Percentiles rank a stretch among this genome's conserved stretches.
Evolutionary conservation across 2,329 filamentous ascomycete genomes (phyloP).

Genomic region (Monosporascus sp.): DNA sequence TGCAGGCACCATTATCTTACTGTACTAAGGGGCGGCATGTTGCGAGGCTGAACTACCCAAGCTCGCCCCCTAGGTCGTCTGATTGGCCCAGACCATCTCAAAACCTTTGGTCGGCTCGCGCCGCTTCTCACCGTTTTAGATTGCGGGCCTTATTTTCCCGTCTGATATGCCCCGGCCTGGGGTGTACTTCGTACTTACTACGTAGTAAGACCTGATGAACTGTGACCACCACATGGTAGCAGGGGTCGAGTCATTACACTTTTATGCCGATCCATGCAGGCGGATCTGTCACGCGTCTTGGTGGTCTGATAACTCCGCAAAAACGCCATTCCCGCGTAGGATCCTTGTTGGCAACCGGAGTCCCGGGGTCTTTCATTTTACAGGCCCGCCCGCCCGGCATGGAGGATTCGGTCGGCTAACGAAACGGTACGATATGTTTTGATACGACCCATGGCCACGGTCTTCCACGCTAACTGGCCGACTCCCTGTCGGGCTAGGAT

Average conservation of each 20-base stretch:
- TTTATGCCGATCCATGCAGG: too few relatives aligned
- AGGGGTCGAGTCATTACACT: too few relatives aligned
- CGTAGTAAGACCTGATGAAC: too few relatives aligned
- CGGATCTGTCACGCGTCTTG: not conserved
- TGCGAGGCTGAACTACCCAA: not conserved
- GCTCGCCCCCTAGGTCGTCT: not conserved
- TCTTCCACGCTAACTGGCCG: not conserved
- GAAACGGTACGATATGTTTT: too few relatives aligned
- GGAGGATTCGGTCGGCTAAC: not conserved
- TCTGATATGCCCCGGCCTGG: too few relatives aligned
- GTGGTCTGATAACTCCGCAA: not conserved
- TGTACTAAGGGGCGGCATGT: not conserved
- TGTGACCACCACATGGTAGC: too few relatives aligned
- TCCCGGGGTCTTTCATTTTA: not conserved
- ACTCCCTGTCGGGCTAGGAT: not conserved
- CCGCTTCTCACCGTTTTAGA: not conserved
- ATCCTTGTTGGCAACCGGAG: not conserved
- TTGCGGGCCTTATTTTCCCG: too few relatives aligned
- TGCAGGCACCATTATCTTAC: not conserved
- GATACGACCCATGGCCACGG: too few relatives aligned
- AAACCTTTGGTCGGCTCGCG: not conserved
- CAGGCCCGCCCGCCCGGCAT: not conserved
- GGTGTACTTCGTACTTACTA: too few relatives aligned
- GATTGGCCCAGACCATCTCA: not conserved
- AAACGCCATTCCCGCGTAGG: not conserved